Conservation (phyloP, 202 grass and related monocot genomes). For the Eragrostis tef region DNA sequence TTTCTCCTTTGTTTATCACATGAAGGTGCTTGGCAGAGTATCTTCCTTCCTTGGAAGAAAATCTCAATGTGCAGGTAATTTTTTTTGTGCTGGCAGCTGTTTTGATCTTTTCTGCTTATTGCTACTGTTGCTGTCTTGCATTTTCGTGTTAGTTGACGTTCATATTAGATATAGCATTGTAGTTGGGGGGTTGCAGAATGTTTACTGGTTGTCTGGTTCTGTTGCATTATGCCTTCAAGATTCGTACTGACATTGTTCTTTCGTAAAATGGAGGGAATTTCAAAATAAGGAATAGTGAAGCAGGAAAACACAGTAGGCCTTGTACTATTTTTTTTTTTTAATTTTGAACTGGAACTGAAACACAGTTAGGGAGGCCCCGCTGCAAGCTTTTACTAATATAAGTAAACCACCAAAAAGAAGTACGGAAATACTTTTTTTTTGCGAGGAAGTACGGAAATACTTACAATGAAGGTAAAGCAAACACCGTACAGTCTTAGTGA, state of each 20-base stretch:
- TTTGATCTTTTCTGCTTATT: conserved; percentile 20
- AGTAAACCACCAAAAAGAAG: too few species aligned
- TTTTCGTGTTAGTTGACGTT: conserved; percentile 14
- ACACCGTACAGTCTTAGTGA: too few species aligned
- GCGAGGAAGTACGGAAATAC: too few species aligned
- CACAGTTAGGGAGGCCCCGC: too few species aligned
- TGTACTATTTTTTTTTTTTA: not conserved
- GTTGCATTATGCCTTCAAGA: not conserved
- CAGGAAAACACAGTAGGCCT: conserved; percentile 22
- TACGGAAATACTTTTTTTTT: too few species aligned
- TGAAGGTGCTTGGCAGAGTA: conserved; percentile 85
- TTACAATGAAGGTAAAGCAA: too few species aligned
- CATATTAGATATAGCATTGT: conserved; percentile 25
- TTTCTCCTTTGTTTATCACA: conserved; percentile 46
- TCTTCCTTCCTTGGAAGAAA: conserved; percentile 77
- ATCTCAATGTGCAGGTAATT: conserved; percentile 70
- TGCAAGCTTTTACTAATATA: too few species aligned
- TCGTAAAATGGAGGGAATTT: not conserved
- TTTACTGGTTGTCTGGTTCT: not conserved
- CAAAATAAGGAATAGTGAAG: conserved; percentile 4
- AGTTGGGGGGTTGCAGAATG: not conserved
- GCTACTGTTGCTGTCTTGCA: conserved; percentile 8
- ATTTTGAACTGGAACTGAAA: too few species aligned
- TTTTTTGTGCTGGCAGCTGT: conserved; percentile 9
- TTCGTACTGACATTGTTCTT: conserved; percentile 16